Evolutionary conservation across 2,329 filamentous ascomycete genomes (phyloP), one percentile per base, ranked within the genome.

Genomic region (Trichoderma sp.): DNA sequence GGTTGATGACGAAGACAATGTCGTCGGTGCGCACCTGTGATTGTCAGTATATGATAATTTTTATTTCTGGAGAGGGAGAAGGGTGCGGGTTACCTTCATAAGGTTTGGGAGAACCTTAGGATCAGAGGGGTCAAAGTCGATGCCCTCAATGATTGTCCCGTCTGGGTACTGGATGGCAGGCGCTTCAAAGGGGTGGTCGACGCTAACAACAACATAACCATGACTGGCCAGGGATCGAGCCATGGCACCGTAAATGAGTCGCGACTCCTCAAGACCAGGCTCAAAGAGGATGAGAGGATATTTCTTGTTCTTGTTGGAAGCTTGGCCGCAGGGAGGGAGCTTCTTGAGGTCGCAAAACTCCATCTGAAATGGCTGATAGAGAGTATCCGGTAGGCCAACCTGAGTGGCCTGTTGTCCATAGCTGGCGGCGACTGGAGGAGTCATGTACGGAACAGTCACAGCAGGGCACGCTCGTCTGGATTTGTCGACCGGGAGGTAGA

Each of bases 181-280:
- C 0, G 82, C 79, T 62, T 87, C 85, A 62, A 84, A 82, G 0
- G 85, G 81, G 65, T 87, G 86, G 70, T 88, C 86, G 28, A 88
- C 77, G 0, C 84, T 78, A 13, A 86, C 77, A 3, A 88, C 83
- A 0, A 82, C 78, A 63, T 82, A 84, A 0, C 85, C 85, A 6
- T 82, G 78, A 17, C 83, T 84, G 0, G 85, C 84, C 3, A 88
- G 78, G 4, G 84, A 81, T 3, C 81, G 80, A 2, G 84, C 83
- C 71, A 84, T 79, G 6, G 80, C 81, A 4, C 77, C 80, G 74
- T 88, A 85, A 1, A 85, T 59, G 1, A 84, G 75, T 1, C 85
- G 79, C 0, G 83, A 82, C 6, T 81, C 81, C 4, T 82, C 82
- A 34, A 82, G 78, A 4, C 84, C 86, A 1, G 85, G 82, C 0